phyloP scores from a whole-genome alignment of 2,329 filamentous ascomycete species.

The Fusarium sp. region DNA sequence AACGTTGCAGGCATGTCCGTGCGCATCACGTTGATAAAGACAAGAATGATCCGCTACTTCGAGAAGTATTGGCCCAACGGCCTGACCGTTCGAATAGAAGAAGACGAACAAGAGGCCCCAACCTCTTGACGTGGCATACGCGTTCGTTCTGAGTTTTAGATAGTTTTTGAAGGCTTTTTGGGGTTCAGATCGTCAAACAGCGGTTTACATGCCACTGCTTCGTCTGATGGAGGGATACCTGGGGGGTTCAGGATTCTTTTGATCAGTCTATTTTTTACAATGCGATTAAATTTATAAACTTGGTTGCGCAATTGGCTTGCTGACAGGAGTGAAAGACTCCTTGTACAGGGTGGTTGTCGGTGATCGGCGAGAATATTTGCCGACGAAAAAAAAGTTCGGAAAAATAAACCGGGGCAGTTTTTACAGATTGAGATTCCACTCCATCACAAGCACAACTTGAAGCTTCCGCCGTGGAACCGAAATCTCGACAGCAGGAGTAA shows the following conservation, averaged over 20 bases:
- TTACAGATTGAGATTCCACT: slow-evolving; percentile 24
- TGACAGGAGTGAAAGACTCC: too few relatives aligned
- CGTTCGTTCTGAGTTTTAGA: neutral
- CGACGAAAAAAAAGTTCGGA: slow-evolving; percentile 31
- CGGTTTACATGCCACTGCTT: too few relatives aligned
- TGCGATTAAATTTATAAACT: too few relatives aligned
- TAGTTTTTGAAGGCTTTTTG: neutral
- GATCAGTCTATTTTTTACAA: neutral
- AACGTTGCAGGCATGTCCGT: neutral
- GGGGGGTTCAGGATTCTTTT: neutral
- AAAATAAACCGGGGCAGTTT: slow-evolving; percentile 34
- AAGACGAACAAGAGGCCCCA: neutral
- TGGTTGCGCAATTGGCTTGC: too few relatives aligned
- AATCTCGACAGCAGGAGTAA: neutral
- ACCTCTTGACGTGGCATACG: neutral
- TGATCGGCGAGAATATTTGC: slow-evolving; percentile 39
- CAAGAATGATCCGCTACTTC: neutral
- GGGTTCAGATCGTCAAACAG: neutral
- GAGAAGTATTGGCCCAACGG: neutral
- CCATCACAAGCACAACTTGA: slow-evolving; percentile 10
- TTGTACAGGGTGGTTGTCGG: slow-evolving; percentile 17
- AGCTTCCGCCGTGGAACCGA: slow-evolving; percentile 1
- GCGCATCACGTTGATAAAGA: neutral
- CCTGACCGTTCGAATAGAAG: neutral
- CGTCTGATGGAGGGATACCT: neutral